Conservation (phyloP, 108 stramenopile genomes). For the Schizochytrium sp. region DNA sequence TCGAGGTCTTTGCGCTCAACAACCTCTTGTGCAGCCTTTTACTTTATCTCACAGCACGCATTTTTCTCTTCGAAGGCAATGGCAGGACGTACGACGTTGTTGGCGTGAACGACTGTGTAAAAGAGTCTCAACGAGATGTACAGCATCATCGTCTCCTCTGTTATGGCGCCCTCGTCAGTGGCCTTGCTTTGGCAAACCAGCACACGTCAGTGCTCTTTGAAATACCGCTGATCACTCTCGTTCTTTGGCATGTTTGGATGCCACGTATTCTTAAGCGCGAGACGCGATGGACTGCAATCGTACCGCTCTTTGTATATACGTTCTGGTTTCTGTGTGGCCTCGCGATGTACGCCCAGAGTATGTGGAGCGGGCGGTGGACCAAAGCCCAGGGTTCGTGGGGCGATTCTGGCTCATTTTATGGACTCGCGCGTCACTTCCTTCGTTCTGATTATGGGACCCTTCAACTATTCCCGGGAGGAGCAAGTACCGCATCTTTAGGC, state of each 20-base stretch:
- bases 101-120: background rate
- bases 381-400: constrained; percentile 66
- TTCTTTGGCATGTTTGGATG: background rate
- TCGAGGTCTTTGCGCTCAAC: constrained; percentile 76
- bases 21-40: constrained; percentile 52
- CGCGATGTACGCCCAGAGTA: constrained; percentile 44
- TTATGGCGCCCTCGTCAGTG: constrained; percentile 55
- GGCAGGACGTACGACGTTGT: background rate
- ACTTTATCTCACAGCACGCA: constrained; percentile 17
- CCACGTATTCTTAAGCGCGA: background rate
- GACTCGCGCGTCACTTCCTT: constrained; percentile 57
- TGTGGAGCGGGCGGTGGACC: constrained; percentile 25
- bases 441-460: constrained; percentile 66
- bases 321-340: constrained; percentile 42
- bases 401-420: constrained; percentile 41
- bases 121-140: background rate
- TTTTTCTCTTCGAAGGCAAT: background rate
- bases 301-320: background rate
- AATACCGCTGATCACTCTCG: constrained; percentile 40
- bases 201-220: constrained; percentile 62
- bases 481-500: background rate
- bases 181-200: constrained; percentile 64
- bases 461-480: constrained; percentile 53
- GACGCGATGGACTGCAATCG: background rate
- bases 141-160: background rate